Conservation (phyloP, 257 asterid species). For the Fraxinus quadrangulata region DNA sequence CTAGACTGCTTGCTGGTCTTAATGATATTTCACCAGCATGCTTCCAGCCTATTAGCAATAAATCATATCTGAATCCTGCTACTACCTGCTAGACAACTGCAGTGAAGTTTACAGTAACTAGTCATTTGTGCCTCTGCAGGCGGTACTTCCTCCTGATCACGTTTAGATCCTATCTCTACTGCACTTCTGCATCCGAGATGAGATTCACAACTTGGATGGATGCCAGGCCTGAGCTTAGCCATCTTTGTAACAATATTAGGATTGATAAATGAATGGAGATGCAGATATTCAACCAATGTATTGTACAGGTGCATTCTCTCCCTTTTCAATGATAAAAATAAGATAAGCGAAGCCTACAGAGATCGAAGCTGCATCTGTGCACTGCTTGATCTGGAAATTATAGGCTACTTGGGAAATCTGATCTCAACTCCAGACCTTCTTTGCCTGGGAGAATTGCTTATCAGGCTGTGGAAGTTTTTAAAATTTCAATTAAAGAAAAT, state of each 20-base stretch:
- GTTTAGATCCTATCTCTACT: constrained; percentile 84
- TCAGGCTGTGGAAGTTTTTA: background rate
- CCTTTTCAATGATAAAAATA: background rate
- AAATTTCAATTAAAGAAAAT: background rate
- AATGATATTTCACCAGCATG: background rate
- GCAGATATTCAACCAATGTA: constrained; percentile 21
- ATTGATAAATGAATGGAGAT: constrained; percentile 49
- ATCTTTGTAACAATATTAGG: constrained; percentile 84
- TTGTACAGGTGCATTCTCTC: constrained; percentile 31
- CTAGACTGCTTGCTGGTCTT: background rate
- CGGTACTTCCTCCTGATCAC: constrained; percentile 91
- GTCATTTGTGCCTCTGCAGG: constrained; percentile 50
- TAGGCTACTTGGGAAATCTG: background rate
- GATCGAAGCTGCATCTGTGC: background rate
- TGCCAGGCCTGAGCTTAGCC: constrained; percentile 95
- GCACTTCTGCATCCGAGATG: constrained; percentile 59
- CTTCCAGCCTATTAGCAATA: background rate
- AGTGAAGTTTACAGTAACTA: constrained; percentile 4
- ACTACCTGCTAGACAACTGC: background rate
- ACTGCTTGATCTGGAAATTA: constrained; percentile 7
- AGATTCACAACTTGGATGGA: constrained; percentile 78
- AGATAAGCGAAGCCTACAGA: constrained; percentile 9
- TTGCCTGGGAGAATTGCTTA: background rate
- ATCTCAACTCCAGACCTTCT: too few species aligned
- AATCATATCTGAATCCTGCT: constrained; percentile 6